phyloP scores from a whole-genome alignment of 495 filamentous ascomycete species.

The Parathielavia hyrcaniae region DNA sequence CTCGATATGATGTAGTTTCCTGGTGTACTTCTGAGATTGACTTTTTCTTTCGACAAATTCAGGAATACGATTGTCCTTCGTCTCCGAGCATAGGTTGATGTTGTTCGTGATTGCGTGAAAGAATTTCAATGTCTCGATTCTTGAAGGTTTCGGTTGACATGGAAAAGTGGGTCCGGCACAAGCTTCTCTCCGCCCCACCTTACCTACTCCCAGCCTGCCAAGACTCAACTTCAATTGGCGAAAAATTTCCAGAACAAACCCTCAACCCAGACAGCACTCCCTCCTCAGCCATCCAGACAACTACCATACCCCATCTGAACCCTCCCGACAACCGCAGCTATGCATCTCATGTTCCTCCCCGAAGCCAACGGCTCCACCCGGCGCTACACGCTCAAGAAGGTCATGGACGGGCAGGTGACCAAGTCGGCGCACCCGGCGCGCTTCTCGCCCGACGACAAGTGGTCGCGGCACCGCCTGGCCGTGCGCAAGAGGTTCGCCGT shows the following conservation, averaged over 20 bases:
- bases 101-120: not conserved
- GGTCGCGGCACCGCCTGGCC: constrained; percentile 87
- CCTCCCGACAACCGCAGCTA: constrained; percentile 28
- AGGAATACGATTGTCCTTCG: too few relatives aligned
- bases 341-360: constrained; percentile 87
- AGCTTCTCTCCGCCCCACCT: not conserved
- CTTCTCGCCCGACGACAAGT: constrained; percentile 97
- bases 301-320: constrained; percentile 1
- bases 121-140: too few relatives aligned
- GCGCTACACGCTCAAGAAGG: constrained; percentile 82
- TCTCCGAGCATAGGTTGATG: not conserved
- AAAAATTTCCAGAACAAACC: constrained; percentile 8
- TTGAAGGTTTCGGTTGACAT: too few relatives aligned
- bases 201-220: not conserved
- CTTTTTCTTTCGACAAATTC: not conserved
- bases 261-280: not conserved
- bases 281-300: constrained; percentile 10
- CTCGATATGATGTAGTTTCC: constrained; percentile 4
- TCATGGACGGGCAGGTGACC: constrained; percentile 70
- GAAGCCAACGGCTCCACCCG: constrained; percentile 60
- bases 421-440: constrained; percentile 94
- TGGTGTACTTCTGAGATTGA: not conserved
- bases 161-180: too few relatives aligned
- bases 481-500: constrained; percentile 88
- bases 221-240: not conserved